Conservation (phyloP, 805 yeast genomes). For the Candida krabiensis region DNA sequence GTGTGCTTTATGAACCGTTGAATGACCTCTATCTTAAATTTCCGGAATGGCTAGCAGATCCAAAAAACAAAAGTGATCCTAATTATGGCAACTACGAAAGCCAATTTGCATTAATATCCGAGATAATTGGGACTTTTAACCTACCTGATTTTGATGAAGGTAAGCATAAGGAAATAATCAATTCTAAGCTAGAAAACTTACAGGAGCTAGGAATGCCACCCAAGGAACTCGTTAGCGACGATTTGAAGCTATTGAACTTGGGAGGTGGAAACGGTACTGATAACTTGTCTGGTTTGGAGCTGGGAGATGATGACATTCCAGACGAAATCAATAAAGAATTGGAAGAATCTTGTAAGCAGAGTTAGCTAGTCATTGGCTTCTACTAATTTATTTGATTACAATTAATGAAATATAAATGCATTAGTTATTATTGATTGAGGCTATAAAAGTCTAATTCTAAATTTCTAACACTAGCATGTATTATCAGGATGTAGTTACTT, state of each 20-base stretch:
- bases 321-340: constrained; percentile 50
- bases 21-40: constrained; percentile 74
- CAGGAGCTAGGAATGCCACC: constrained; percentile 84
- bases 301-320: constrained; percentile 54
- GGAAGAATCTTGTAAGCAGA: constrained; percentile 58
- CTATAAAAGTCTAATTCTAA: constrained; percentile 10
- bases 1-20: constrained; percentile 83
- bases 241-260: constrained; percentile 39
- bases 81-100: constrained; percentile 48
- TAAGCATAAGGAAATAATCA: constrained; percentile 49
- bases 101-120: constrained; percentile 62
- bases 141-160: constrained; percentile 58
- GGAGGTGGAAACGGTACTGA: constrained; percentile 26
- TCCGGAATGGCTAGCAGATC: constrained; percentile 63
- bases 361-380: background rate
- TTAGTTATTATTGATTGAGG: background rate
- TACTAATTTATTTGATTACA: too few relatives aligned
- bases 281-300: constrained; percentile 38
- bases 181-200: constrained; percentile 60
- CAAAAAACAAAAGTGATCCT: constrained; percentile 40
- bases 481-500: too few relatives aligned
- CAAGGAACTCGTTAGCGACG: constrained; percentile 53
- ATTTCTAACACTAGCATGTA: constrained; percentile 8
- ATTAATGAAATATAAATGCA: background rate
- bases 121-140: constrained; percentile 69